Evolutionary conservation across 164 flowering plant species (phyloP).

Genomic region (Houttuynia cordata): DNA sequence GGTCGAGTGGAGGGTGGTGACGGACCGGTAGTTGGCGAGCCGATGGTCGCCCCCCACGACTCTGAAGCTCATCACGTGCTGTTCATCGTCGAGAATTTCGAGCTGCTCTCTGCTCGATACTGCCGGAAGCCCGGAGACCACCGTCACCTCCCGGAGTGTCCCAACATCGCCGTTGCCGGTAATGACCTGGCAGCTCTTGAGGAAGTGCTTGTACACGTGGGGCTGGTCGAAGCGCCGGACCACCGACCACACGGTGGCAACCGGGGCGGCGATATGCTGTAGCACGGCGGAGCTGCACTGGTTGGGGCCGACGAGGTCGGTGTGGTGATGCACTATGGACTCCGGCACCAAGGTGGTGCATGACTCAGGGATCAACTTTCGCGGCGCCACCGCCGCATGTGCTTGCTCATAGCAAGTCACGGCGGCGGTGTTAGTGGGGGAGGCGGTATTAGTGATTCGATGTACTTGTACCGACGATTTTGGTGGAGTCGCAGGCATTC

Average conservation of each 20-base stretch:
- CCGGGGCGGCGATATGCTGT: slow-evolving; percentile 53
- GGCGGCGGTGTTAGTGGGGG: background rate
- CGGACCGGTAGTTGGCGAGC: slow-evolving; percentile 53
- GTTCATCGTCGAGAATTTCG: slow-evolving; percentile 77
- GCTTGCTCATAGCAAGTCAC: no score
- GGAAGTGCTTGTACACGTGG: slow-evolving; percentile 64
- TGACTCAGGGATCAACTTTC: background rate
- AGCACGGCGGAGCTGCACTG: slow-evolving; percentile 72
- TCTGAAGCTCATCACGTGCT: slow-evolving; percentile 64
- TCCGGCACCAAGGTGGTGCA: slow-evolving; percentile 23
- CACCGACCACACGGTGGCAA: slow-evolving; percentile 70
- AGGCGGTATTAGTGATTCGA: slow-evolving; percentile 7
- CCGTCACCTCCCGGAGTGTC: slow-evolving; percentile 47
- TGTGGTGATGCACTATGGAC: slow-evolving; percentile 33
- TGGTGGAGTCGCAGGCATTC: slow-evolving; percentile 18
- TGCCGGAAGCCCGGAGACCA: slow-evolving; percentile 74
- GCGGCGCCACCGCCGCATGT: no score
- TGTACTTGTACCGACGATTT: slow-evolving; percentile 16
- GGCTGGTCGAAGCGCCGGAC: slow-evolving; percentile 83
- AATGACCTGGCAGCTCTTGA: slow-evolving; percentile 59
- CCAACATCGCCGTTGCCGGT: slow-evolving; percentile 49
- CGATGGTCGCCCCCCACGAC: slow-evolving; percentile 79
- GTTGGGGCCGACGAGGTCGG: slow-evolving; percentile 36
- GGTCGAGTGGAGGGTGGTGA: slow-evolving; percentile 51
- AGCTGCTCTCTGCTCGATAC: slow-evolving; percentile 54